Base-by-base conservation (phyloP, 1,284 basidiomycete species). In the Crepidotus sp. region DNA sequence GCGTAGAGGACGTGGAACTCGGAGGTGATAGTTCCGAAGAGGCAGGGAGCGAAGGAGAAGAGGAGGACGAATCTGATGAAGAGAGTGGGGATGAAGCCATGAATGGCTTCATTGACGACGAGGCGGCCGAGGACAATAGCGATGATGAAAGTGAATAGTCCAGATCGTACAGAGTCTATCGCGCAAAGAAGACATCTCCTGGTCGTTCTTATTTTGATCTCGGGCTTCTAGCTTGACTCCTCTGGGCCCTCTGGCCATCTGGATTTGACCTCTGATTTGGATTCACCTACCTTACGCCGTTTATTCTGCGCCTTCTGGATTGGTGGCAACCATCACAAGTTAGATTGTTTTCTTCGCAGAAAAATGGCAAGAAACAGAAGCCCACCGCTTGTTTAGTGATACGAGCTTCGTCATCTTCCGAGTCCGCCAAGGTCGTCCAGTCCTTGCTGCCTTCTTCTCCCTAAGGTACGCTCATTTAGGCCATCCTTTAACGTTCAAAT, bases 91-190 rank as follows among this genome's bases (percentile, higher is more conserved):
- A 74, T 21, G 75, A 69, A 46, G 37, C 17, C 4, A 62, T 68
- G 61, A 77, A 80, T 54, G 80, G 74, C 15, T 81, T 83, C 53
- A 77, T 83, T 31, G 82, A 84, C 55, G 83, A 83, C 49, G 81
- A 83, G 54, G 80, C 27, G 27, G n/a, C 78, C 14, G 82, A 86
- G 45, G 83, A 84, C 55, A 74, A 74, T 54, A 71, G 74, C 43
- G 76, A 76, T 14, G 77, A 79, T 5, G 77, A 68, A 48, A 46
- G 73, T 70, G 43, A 38, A 43, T 21, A 65, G 53, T 47, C 25
- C 44, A 26, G 37, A 36, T 42, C 35, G 44, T 40, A 40, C 32
- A 40, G 19, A 27, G 31, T 31, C 22, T 48, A 44, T 29, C 18
- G 22, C 37, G 24, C 21, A 22, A 44, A 44, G 42, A 32, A 45